Evolutionary conservation across 2,329 filamentous ascomycete species (phyloP), one percentile per base, ranked within the genome.

Genomic region (Colletotrichum tofieldiae): DNA sequence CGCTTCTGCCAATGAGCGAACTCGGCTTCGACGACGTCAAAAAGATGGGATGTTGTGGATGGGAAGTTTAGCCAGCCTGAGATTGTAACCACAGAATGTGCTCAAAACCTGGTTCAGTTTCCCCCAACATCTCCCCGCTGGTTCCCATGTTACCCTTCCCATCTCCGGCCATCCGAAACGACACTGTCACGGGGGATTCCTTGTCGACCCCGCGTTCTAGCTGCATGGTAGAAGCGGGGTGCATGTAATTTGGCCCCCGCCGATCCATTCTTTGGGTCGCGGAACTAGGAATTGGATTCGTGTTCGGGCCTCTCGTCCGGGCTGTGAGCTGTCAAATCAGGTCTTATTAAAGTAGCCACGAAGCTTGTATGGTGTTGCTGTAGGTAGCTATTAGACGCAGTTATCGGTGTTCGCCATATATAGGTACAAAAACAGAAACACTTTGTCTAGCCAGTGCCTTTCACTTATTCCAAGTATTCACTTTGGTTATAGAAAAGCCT

Each of bases 141-240:
- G 65, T 59, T 63, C 59, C 12, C 52, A 23, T 18, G 23, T 58
- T 54, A 51, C 20, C 39, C n/a, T 32, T 41, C 9, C 35, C 4
- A n/a, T 12, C 23, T 18, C 55, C 62, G 26, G 60, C 43, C 49
- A 54, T 69, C 67, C 72, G 59, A 64, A 66, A 68, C 52, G 32
- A 54, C 45, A 26, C 47, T 39, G 14, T 58, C 29, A 54, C 43
- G 59, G 35, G 65, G 54, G 32, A 20, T n/a, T 37, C 52, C 70
- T 39, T 60, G 55, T 67, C 60, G 60, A 62, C 62, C 62, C 60
- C 60, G 55, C 58, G 49, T 65, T 51, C 56, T 59, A 64, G n/a
- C 29, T 43, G 47, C 54, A 63, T 45, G 45, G 23, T 32, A 32
- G 12, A 54, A 66, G 58, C 51, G 43, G 58, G 58, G 37, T 55